Evolutionary conservation across 208 protist genomes (phyloP).

Genomic region (Trypanosoma theileri): DNA sequence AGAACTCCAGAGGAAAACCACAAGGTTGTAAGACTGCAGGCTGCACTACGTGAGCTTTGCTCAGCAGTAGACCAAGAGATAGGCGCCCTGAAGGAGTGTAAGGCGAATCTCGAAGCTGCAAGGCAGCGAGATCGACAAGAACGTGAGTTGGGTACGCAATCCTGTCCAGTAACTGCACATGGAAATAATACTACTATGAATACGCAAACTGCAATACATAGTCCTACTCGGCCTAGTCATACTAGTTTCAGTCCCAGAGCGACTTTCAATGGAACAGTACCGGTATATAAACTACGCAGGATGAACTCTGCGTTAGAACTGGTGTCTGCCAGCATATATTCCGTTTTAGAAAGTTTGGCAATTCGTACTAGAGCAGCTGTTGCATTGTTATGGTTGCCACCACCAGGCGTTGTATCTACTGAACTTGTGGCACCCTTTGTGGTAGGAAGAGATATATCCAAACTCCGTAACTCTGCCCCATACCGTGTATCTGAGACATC

Average conservation of each 20-base stretch:
- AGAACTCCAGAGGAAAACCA: constrained; percentile 50
- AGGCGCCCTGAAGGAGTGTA: constrained; percentile 37
- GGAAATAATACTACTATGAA: constrained; percentile 3
- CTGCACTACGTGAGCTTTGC: constrained; percentile 63
- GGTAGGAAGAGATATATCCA: constrained; percentile 64
- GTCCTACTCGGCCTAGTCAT: constrained; percentile 2
- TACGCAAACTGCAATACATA: constrained; percentile 9
- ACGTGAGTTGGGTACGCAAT: constrained; percentile 26
- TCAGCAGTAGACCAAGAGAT: constrained; percentile 74
- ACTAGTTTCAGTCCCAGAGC: constrained; percentile 13
- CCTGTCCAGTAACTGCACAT: background rate
- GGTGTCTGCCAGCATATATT: constrained; percentile 81
- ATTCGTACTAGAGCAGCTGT: constrained; percentile 67
- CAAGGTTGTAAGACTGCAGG: constrained; percentile 37
- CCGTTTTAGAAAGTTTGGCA: constrained; percentile 74
- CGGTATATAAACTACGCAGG: constrained; percentile 53
- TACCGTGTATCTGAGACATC: constrained; percentile 75
- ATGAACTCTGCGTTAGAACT: constrained; percentile 74
- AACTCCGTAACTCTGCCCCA: constrained; percentile 65
- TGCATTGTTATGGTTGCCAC: constrained; percentile 79
- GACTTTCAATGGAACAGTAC: constrained; percentile 69
- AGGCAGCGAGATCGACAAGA: constrained; percentile 26
- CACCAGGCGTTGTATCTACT: constrained; percentile 60
- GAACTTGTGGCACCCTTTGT: constrained; percentile 89
- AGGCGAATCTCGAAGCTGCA: constrained; percentile 27